A percentile compares a stretch with the other conserved stretches of the same genome.
These are phyloP conservation scores for Leucaena leucocephala DNA, from an alignment of 306 rosid species.

Conservation along the genomic window DNA sequence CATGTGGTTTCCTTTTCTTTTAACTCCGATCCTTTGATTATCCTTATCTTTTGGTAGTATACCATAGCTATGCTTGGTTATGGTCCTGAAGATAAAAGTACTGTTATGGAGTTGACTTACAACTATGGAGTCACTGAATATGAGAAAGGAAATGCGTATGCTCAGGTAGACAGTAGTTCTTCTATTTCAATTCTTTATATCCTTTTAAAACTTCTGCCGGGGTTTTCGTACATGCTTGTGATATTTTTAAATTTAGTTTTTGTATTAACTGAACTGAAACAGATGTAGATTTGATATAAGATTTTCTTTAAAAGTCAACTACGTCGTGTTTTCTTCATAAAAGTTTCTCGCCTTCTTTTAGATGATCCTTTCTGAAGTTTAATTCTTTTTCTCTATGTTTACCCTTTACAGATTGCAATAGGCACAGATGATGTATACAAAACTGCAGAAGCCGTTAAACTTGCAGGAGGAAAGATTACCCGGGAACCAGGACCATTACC, in stretches of 20 bases:
- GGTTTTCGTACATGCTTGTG: neutral
- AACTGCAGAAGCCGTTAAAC: constrained; percentile 92
- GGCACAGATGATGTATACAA: constrained; percentile 91
- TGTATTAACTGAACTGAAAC: neutral
- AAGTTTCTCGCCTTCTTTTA: constrained; percentile 6
- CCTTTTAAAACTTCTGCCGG: constrained; percentile 22
- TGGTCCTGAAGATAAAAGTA: constrained; percentile 85
- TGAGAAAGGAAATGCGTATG: constrained; percentile 86
- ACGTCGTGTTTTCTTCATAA: neutral
- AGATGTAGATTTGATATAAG: neutral
- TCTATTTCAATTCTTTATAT: constrained; percentile 26
- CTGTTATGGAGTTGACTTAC: constrained; percentile 87
- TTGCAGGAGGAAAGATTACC: constrained; percentile 80
- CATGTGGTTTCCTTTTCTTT: neutral
- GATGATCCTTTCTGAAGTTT: constrained; percentile 19
- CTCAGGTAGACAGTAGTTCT: constrained; percentile 60
- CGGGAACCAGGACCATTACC: constrained; percentile 93
- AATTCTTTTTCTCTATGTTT: constrained; percentile 3
- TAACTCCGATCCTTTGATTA: neutral
- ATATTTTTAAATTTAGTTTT: constrained; percentile 11
- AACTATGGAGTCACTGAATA: constrained; percentile 86
- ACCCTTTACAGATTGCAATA: constrained; percentile 67
- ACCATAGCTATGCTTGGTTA: constrained; percentile 81
- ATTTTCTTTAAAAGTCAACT: neutral
- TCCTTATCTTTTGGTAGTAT: constrained; percentile 42